These are phyloP conservation scores for Kernera saxatilis DNA, from an alignment of 345 rosid species.

Conservation along the genomic window DNA sequence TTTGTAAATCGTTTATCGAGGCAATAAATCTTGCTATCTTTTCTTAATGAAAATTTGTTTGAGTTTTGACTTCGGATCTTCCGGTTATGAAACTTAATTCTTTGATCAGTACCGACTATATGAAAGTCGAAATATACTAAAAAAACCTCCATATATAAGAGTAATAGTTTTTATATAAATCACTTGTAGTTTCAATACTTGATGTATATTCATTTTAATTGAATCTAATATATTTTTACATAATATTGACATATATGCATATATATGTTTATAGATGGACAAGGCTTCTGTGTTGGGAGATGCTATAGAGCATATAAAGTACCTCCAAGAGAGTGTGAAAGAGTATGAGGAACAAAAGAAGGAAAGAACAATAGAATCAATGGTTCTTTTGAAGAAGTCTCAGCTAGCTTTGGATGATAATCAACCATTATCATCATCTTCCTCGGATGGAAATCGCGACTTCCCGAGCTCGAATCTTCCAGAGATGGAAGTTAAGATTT, in stretches of 20 bases:
- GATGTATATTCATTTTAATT: background rate
- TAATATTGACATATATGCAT: background rate
- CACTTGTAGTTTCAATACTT: background rate
- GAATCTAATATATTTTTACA: background rate
- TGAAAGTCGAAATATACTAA: background rate
- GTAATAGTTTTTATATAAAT: background rate
- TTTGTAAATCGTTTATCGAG: background rate
- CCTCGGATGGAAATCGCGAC: constrained; percentile 14
- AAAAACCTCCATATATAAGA: background rate
- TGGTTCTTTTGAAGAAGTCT: constrained; percentile 63
- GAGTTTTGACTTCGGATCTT: background rate
- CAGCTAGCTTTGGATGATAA: constrained; percentile 36
- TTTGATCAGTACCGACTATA: background rate
- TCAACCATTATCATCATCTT: background rate
- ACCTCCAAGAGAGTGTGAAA: constrained; percentile 66
- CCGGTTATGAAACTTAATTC: background rate
- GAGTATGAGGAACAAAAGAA: constrained; percentile 59
- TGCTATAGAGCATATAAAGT: constrained; percentile 74
- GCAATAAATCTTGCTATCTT: background rate
- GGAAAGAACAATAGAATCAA: constrained; percentile 57
- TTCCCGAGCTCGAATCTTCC: constrained; percentile 41
- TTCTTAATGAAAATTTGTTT: background rate
- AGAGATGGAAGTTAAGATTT: constrained; percentile 72
- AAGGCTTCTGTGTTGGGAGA: constrained; percentile 91
- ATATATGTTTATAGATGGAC: constrained; percentile 54